A percentile compares a stretch with the other conserved stretches of the same genome.
Evolutionary conservation across 805 yeast genomes (phyloP).

Genomic region (Myxozyma neglecta): DNA sequence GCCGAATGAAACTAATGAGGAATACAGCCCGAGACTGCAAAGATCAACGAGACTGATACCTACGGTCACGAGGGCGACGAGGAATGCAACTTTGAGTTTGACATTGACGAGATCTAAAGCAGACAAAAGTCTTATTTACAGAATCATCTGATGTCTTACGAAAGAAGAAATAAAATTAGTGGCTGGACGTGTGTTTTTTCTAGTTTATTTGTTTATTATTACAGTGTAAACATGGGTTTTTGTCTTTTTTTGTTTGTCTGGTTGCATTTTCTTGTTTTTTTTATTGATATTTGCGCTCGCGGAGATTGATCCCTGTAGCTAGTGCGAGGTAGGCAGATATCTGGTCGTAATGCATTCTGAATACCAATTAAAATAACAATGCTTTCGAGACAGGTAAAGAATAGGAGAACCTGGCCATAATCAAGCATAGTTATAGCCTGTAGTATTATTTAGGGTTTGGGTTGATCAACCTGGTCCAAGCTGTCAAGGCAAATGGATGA

Average conservation of each 20-base stretch:
- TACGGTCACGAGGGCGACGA: conserved; percentile 96
- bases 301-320: not conserved
- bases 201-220: not conserved
- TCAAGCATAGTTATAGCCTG: too few species aligned
- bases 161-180: too few species aligned
- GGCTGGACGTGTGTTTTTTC: not conserved
- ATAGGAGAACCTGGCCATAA: not conserved
- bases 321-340: not conserved
- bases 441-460: too few species aligned
- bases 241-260: not conserved
- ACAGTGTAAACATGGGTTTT: not conserved
- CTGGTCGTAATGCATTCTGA: not conserved
- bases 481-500: too few species aligned
- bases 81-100: conserved; percentile 97
- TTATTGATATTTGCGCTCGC: not conserved
- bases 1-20: conserved; percentile 6
- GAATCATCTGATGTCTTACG: too few species aligned
- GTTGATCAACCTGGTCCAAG: too few species aligned
- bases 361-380: not conserved
- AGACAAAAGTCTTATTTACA: not conserved
- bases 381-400: not conserved
- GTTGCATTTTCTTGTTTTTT: not conserved
- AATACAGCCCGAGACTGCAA: conserved; percentile 80
- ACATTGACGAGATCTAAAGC: conserved; percentile 81
- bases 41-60: conserved; percentile 96